Percentiles rank a stretch among this genome's conserved stretches.
These are phyloP conservation scores for Silene vulgaris DNA, from an alignment of 179 eudicot species.

Conservation along the genomic window DNA sequence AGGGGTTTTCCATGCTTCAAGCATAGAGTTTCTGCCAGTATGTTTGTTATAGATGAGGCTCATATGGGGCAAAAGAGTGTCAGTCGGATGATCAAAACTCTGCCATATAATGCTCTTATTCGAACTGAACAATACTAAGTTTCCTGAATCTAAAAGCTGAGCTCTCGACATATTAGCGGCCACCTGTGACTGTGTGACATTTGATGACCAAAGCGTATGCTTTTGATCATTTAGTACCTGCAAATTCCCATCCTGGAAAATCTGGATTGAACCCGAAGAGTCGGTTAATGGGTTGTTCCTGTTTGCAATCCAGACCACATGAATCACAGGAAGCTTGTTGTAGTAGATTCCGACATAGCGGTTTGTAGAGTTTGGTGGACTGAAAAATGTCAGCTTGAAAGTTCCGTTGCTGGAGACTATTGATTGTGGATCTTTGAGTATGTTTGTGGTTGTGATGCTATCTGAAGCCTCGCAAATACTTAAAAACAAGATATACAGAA, in stretches of 20 bases:
- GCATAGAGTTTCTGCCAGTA: background rate
- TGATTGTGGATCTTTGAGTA: slow-evolving; percentile 14
- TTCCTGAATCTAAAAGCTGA: slow-evolving; percentile 41
- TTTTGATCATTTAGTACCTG: slow-evolving; percentile 22
- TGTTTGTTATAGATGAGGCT: slow-evolving; percentile 3
- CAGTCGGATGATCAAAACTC: slow-evolving; percentile 48
- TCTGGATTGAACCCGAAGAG: slow-evolving; percentile 26
- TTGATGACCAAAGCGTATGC: slow-evolving; percentile 34
- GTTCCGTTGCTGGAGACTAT: slow-evolving; percentile 16
- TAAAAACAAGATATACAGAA: slow-evolving; percentile 3
- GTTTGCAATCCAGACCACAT: slow-evolving; percentile 36
- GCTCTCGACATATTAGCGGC: slow-evolving; percentile 19
- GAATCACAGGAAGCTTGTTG: slow-evolving; percentile 8
- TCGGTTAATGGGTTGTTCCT: slow-evolving; percentile 29
- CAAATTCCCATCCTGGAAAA: slow-evolving; percentile 29
- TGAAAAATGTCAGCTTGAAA: slow-evolving; percentile 28
- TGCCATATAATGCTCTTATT: slow-evolving; percentile 35
- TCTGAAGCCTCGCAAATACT: background rate
- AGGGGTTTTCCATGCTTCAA: slow-evolving; percentile 32
- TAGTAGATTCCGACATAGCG: slow-evolving; percentile 38
- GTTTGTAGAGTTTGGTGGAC: slow-evolving; percentile 23
- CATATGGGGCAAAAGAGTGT: slow-evolving; percentile 36
- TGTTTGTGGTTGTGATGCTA: slow-evolving; percentile 14
- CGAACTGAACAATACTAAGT: slow-evolving; percentile 31
- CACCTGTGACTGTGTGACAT: slow-evolving; percentile 4